Evolutionary conservation across 139 green algal species (phyloP).

Genomic region (Pseudopediastrum boryanum): DNA sequence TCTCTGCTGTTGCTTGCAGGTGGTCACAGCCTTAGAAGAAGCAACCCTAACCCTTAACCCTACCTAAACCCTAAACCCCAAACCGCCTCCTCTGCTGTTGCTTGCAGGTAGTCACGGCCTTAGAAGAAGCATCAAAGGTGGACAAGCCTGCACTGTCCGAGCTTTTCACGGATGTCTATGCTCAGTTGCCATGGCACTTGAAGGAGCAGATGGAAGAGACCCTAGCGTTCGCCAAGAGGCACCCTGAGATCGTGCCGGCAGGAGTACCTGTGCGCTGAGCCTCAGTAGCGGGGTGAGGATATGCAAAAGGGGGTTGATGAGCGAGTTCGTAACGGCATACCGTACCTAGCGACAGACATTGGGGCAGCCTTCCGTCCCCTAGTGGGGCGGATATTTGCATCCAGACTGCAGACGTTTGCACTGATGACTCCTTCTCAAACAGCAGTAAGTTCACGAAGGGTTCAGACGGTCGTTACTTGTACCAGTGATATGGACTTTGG

Average conservation of each 20-base stretch:
- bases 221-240: conserved; percentile 38
- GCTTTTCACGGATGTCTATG: conserved; percentile 88
- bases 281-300: too few species aligned
- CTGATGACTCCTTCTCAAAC: too few species aligned
- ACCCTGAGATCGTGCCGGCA: conserved; percentile 58
- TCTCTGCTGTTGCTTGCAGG: conserved; percentile 41
- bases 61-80: not conserved
- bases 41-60: too few species aligned
- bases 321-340: too few species aligned
- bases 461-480: too few species aligned
- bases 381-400: too few species aligned
- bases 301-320: too few species aligned
- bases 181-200: conserved; percentile 69
- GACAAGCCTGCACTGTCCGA: conserved; percentile 67
- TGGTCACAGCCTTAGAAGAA: conserved; percentile 64
- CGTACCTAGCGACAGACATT: too few species aligned
- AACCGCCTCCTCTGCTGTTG: not conserved
- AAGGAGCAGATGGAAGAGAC: conserved; percentile 66
- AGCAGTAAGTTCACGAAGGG: too few species aligned
- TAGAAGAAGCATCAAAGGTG: conserved; percentile 63
- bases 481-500: too few species aligned
- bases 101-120: conserved; percentile 65
- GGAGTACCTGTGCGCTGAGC: conserved; percentile 51
- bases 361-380: too few species aligned
- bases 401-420: too few species aligned